Evolutionary conservation across 1,284 basidiomycete genomes (phyloP), one percentile per base, ranked within the genome.

Genomic region (Moniliophthora roreri): DNA sequence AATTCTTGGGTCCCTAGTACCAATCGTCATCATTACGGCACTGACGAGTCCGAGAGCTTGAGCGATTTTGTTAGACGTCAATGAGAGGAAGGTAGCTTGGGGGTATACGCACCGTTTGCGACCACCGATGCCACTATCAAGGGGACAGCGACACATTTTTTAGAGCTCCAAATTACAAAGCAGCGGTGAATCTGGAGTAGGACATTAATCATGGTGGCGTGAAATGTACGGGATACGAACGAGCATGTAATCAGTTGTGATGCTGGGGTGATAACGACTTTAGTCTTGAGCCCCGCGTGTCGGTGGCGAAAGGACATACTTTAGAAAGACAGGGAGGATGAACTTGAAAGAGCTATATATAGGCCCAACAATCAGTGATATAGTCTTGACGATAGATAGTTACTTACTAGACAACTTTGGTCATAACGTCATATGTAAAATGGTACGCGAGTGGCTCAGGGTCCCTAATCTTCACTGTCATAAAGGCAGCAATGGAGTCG

Each of bases 151-250:
- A 46, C 28, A 3, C 44, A 24, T 28, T 46, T 46, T n/a, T 28
- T 32, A 18, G 8, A 28, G 24, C 24, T 24, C 44, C 44, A 46
- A 32, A 46, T 46, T 46, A 32, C 18, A 46, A 24, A 46, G 24
- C 44, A 46, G 9, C 44, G 44, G 28, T 46, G 44, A 32, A 46
- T 46, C 44, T 46, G 40, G 40, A 23, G 24, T 16, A 15, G 7
- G 28, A 46, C 16, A 5, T 15, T 15, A 15, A 26, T 46, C 5
- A 46, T 5, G n/a, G 20, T 21, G 20, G 38, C 38, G 7, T 5
- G 28, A 6, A 32, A 11, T 32, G 11, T 32, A 32, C 7, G 6
- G 28, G 7, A 32, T 11, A 32, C 28, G 28, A 32, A 32, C 28
- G 11, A 32, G 28, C 28, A 32, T 32, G 11, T 32, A 32, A 6